Conservation (phyloP, 805 yeast genomes). For the Tetrapisispora pingtungensis region DNA sequence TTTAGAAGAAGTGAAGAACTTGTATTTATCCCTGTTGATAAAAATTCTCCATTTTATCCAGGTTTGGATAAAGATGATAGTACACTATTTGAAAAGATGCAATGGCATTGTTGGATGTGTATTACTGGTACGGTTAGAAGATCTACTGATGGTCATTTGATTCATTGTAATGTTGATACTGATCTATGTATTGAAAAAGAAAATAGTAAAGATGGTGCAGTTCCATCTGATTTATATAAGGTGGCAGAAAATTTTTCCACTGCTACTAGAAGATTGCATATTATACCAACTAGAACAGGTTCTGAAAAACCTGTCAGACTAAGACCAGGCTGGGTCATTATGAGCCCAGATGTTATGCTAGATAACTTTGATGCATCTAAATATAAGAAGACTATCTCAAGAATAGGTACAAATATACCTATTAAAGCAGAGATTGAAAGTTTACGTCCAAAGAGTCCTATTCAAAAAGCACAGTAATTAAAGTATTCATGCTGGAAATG, state of each 20-base stretch:
- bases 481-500: neutral
- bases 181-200: constrained; percentile 65
- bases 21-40: constrained; percentile 66
- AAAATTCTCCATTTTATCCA: constrained; percentile 57
- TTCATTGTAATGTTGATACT: constrained; percentile 88
- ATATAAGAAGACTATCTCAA: constrained; percentile 36
- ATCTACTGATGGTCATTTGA: constrained; percentile 70
- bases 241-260: constrained; percentile 85
- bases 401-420: constrained; percentile 50
- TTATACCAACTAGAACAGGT: constrained; percentile 67
- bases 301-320: constrained; percentile 49
- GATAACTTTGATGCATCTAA: constrained; percentile 51
- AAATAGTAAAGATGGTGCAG: constrained; percentile 35
- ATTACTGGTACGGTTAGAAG: constrained; percentile 89
- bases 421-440: constrained; percentile 63
- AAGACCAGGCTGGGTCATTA: constrained; percentile 85
- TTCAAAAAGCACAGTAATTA: constrained; percentile 16
- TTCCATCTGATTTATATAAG: constrained; percentile 67
- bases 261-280: constrained; percentile 73
- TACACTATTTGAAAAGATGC: constrained; percentile 53
- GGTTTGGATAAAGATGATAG: constrained; percentile 40
- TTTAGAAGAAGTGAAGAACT: constrained; percentile 87
- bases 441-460: constrained; percentile 78
- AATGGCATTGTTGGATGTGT: constrained; percentile 98
- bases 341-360: constrained; percentile 73